phyloP scores from a whole-genome alignment of 768 basidiomycete species.

The Trametopsis cervina region DNA sequence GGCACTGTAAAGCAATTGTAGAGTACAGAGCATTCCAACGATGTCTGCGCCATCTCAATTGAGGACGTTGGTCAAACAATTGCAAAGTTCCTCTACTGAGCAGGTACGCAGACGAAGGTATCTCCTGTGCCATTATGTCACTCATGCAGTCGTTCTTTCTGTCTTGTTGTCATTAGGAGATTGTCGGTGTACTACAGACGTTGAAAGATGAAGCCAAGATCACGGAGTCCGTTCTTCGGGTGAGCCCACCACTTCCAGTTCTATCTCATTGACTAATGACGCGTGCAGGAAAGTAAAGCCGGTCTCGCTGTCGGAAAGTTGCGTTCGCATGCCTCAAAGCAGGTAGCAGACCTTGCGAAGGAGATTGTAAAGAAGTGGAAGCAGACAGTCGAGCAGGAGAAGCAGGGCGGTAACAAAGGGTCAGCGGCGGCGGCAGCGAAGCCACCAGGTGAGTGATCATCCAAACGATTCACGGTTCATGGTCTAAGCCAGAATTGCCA shows the following conservation, averaged over 20 bases:
- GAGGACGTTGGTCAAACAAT: constrained; percentile 75
- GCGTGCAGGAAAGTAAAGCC: constrained; percentile 76
- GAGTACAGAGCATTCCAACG: background rate
- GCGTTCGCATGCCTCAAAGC: constrained; percentile 61
- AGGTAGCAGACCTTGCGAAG: constrained; percentile 78
- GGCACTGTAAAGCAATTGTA: constrained; percentile 1
- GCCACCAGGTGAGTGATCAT: constrained; percentile 6
- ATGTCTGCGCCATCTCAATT: constrained; percentile 47
- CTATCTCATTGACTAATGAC: constrained; percentile 9
- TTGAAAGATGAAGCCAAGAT: constrained; percentile 64
- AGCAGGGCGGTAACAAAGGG: constrained; percentile 35
- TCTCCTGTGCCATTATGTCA: constrained; percentile 31
- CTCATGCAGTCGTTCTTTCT: constrained; percentile 20
- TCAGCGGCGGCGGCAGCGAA: constrained; percentile 14
- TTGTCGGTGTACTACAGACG: constrained; percentile 47
- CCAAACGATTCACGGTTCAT: background rate
- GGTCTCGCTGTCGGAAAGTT: constrained; percentile 92
- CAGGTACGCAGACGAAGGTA: constrained; percentile 41
- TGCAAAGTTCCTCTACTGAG: constrained; percentile 53
- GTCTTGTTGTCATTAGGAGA: constrained; percentile 46
- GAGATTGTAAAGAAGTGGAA: constrained; percentile 93
- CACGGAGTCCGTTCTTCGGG: constrained; percentile 68
- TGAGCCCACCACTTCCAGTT: constrained; percentile 34
- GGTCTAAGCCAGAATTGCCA: background rate
- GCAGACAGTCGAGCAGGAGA: constrained; percentile 66